These are phyloP conservation scores for Backusella westeae DNA, from an alignment of 192 early-diverging fungal genomes.

Conservation along the genomic window DNA sequence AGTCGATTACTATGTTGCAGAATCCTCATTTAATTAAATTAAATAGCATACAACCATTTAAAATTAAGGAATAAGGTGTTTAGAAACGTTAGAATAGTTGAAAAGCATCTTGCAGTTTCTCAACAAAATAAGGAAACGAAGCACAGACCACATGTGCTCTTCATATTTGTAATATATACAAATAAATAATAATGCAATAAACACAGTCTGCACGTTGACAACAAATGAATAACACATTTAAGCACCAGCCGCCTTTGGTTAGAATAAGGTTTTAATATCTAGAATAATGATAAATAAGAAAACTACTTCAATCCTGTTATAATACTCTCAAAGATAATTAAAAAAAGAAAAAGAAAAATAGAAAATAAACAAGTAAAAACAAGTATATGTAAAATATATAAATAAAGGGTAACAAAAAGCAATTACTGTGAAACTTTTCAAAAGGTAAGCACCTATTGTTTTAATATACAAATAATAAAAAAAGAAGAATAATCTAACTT, in stretches of 20 bases:
- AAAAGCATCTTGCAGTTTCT: background rate
- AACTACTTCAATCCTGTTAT: background rate
- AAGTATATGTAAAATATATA: background rate
- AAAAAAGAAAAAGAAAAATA: background rate
- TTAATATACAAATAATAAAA: constrained; percentile 11
- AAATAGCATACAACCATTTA: too few species aligned
- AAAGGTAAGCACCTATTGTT: constrained; percentile 5
- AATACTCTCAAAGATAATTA: background rate
- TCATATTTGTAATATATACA: background rate
- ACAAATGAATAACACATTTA: background rate
- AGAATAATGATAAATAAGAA: background rate
- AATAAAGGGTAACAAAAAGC: background rate
- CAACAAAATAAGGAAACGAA: background rate
- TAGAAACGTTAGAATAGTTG: too few species aligned
- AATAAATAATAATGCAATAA: background rate
- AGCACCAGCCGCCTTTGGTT: background rate
- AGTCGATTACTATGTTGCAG: too few species aligned
- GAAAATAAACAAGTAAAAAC: background rate
- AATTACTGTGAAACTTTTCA: constrained; percentile 7
- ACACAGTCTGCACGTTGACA: background rate
- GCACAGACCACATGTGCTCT: background rate
- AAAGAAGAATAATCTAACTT: background rate
- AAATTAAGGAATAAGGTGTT: background rate
- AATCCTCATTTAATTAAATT: too few species aligned
- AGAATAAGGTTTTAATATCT: background rate